Base-by-base conservation (phyloP, 305 asterid species). In the Lippia alba region DNA sequence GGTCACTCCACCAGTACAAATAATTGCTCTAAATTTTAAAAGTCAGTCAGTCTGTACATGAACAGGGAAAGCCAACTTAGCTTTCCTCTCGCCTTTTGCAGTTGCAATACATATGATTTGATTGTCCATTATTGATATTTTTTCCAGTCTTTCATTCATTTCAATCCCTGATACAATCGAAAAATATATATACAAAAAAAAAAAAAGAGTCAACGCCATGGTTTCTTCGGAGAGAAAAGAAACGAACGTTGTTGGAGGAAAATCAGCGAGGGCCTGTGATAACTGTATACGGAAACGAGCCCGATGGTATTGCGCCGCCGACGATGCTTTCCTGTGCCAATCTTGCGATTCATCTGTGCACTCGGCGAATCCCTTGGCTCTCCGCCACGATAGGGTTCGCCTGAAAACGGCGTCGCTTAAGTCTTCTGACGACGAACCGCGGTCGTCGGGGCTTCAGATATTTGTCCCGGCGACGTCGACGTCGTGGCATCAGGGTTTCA, bases 271-370 rank as follows among this genome's bases (percentile, higher is more conserved):
- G 71, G 94, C 97, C 9, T 93, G 98, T 67, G 96, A 93, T 59
- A 85, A 69, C 49, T 93, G 98, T 39, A 66, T 84, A 0, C 77
- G 62, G 45, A 89, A 81, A 69, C 72, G 92, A 61, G 98, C 97
- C 1, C 66, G 92, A 1, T 93, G 89, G 96, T 91, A 86, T 63
- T 91, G 98, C 54, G 86, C 92, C 0, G 96, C 96, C 0, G 97
- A 91, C 48, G 98, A 91, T 19, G 98, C 98, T 0, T 93, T 91
- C 62, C 67, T 93, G 11, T 93, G 98, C 78, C 92, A 91, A 70
- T 51, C 71, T 0, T 93, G 98, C 55, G 97, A 93, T 51, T 74
- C 84, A 1, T 84, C 94, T 0, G 97, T 93, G 6, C 98, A 93
- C 64, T 87, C 96, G 0, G 98, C 96, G 0, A 91, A 89, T 40